Evolutionary conservation across 2,329 filamentous ascomycete genomes (phyloP), one percentile per base, ranked within the genome.

Genomic region (Dothiorella sarmentorum): DNA sequence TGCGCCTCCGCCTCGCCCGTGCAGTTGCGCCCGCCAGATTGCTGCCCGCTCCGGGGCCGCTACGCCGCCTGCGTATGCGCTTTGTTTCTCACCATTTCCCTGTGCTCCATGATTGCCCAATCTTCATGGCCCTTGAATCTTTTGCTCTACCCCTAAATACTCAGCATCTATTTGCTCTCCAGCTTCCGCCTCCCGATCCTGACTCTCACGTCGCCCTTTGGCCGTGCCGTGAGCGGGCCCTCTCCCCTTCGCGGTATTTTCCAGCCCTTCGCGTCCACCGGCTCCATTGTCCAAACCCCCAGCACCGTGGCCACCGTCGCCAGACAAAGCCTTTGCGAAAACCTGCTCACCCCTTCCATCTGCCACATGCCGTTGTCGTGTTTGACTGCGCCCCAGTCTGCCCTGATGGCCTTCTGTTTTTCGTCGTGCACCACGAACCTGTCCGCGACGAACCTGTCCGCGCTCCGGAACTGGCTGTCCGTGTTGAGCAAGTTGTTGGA

Each of bases 271-370:
- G 53, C 58, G 27, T 43, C 69, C 0, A 71, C 74, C 0, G 80
- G 75, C 56, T 80, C 71, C 60, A 85, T 77, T 38, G 85, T 79
- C 82, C 82, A 85, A 63, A 82, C 75, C 7, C 76, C 73, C 26
- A 85, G 64, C 22, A 85, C 75, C 1, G 78, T 76, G 17, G 82
- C 81, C 1, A 77, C 75, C 42, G 82, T 78, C 22, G 78, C 69
- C 43, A 85, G 63, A 24, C 78, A 74, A 64, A 80, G 75, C 43
- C 76, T 73, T 63, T 82, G 76, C 2, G 78, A 80, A 61, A 83
- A 80, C 2, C 71, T 79, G n/a, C 56, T 62, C 61, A 61, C 73
- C 71, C 10, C 72, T 60, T 29, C 71, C 71, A 59, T 53, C 15
- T 35, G 29, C 57, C 57, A 59, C 57, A 59, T 59, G 47, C 57